Evolutionary conservation across 768 basidiomycete species (phyloP).

Genomic region (Xerocomus spinulosus): DNA sequence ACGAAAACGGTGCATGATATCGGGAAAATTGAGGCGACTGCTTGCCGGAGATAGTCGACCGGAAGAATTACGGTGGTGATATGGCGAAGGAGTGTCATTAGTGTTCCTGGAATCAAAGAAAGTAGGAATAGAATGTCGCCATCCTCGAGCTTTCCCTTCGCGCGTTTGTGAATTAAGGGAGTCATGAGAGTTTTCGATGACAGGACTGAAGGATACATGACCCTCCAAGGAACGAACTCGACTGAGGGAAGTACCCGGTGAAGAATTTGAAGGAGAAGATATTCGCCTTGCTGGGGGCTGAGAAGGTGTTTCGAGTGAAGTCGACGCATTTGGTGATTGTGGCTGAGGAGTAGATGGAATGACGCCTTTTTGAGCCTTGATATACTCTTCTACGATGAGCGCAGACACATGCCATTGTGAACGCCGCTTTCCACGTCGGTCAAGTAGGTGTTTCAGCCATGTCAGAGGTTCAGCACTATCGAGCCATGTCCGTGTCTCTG

Average conservation of each 20-base stretch:
- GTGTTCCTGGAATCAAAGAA: slow-evolving; percentile 33
- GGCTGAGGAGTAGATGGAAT: slow-evolving; percentile 11
- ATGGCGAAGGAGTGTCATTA: slow-evolving; percentile 33
- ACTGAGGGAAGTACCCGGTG: slow-evolving; percentile 37
- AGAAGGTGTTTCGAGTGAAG: slow-evolving; percentile 12
- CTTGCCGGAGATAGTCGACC: slow-evolving; percentile 41
- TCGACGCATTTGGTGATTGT: slow-evolving; percentile 12
- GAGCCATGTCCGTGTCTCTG: slow-evolving; percentile 44
- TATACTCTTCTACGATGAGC: slow-evolving; percentile 62
- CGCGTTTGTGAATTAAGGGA: slow-evolving; percentile 47
- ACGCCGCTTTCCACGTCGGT: slow-evolving; percentile 40
- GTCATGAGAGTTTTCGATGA: slow-evolving; percentile 41
- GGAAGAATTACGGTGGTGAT: slow-evolving; percentile 20
- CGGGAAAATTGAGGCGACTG: slow-evolving; percentile 39
- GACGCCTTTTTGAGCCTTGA: slow-evolving; percentile 37
- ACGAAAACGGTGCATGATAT: slow-evolving; percentile 34
- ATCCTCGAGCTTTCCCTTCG: slow-evolving; percentile 32
- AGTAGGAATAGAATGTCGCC: slow-evolving; percentile 27
- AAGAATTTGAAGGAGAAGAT: slow-evolving; percentile 35
- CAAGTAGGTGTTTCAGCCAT: slow-evolving; percentile 65
- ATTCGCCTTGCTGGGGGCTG: slow-evolving; percentile 12
- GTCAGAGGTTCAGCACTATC: slow-evolving; percentile 66
- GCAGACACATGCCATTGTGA: slow-evolving; percentile 65
- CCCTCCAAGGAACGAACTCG: slow-evolving; percentile 43
- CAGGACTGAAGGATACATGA: slow-evolving; percentile 55